These are phyloP conservation scores for Cladochytrium replicatum DNA, from an alignment of 192 early-diverging fungal species.

Conservation along the genomic window DNA sequence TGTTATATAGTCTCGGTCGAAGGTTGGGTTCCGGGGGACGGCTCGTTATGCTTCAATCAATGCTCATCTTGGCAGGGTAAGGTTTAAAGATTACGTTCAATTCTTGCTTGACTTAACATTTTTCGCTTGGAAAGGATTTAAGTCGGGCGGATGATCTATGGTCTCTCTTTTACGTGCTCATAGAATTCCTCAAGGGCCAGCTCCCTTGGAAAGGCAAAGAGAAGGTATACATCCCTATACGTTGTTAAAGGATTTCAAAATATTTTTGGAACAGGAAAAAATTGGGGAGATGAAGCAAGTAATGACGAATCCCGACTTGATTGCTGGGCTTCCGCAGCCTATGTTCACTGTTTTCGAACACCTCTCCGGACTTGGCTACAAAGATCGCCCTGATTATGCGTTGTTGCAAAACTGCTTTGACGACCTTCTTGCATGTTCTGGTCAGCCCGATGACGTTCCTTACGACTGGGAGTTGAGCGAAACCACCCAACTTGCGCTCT, in stretches of 20 bases:
- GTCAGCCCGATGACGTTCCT: conserved; percentile 6
- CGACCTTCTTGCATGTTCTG: conserved; percentile 12
- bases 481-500: no score
- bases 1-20: conserved; percentile 20
- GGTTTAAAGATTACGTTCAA: no score
- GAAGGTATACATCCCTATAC: conserved; percentile 21
- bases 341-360: conserved; percentile 18
- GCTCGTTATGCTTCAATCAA: conserved; percentile 43
- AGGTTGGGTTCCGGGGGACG: conserved; percentile 50
- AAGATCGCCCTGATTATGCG: conserved; percentile 27
- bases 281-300: conserved; percentile 31
- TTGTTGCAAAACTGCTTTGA: conserved; percentile 10
- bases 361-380: conserved; percentile 19
- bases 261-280: conserved; percentile 11
- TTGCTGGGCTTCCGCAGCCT: conserved; percentile 15
- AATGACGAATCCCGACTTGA: conserved; percentile 10
- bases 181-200: conserved; percentile 39
- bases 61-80: conserved; percentile 28
- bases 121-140: conserved; percentile 24
- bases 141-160: conserved; percentile 49
- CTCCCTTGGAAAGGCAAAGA: conserved; percentile 49
- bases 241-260: not conserved
- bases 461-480: conserved; percentile 32
- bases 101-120: conserved; percentile 3
- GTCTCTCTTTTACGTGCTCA: conserved; percentile 43